phyloP scores from a whole-genome alignment of 495 filamentous ascomycete species.

The Penicilliopsis zonata region DNA sequence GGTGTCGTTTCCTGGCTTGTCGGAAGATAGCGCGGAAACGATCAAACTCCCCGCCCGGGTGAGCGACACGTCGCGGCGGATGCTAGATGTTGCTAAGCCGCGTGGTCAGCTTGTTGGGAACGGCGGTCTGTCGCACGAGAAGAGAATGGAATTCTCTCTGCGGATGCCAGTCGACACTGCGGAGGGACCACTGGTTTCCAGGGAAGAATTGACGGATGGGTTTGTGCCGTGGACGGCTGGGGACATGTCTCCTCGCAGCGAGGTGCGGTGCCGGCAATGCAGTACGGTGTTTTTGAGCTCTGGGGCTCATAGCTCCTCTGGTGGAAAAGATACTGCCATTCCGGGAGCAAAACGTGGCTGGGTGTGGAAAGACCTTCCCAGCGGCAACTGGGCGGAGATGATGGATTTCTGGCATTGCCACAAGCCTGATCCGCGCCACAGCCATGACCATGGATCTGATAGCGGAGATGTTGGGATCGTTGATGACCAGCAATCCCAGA shows the following conservation, averaged over 20 bases:
- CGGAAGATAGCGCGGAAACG: conserved; percentile 26
- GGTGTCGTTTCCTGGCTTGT: conserved; percentile 32
- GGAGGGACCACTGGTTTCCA: conserved; percentile 9
- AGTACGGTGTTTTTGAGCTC: conserved; percentile 14
- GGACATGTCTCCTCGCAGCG: conserved; percentile 39
- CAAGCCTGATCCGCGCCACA: conserved; percentile 52
- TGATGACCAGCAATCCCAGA: conserved; percentile 30
- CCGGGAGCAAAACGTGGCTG: conserved; percentile 7
- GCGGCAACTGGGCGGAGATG: conserved; percentile 98
- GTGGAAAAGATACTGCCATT: not conserved
- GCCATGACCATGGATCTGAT: conserved; percentile 1
- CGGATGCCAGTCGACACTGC: conserved; percentile 51
- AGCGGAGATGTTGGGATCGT: not conserved
- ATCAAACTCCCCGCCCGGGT: conserved; percentile 58
- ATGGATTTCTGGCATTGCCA: conserved; percentile 99
- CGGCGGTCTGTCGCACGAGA: not conserved
- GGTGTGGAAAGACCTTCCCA: conserved; percentile 90
- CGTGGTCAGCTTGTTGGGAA: not conserved
- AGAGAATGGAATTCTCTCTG: conserved; percentile 39
- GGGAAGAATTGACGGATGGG: conserved; percentile 22
- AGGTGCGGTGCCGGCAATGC: conserved; percentile 58
- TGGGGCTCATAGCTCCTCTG: not conserved
- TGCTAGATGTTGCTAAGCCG: conserved; percentile 3
- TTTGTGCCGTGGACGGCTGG: conserved; percentile 63
- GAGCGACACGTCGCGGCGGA: conserved; percentile 15